These are phyloP conservation scores for Maudiozyma bulderi DNA, from an alignment of 805 yeast genomes.

Conservation along the genomic window DNA sequence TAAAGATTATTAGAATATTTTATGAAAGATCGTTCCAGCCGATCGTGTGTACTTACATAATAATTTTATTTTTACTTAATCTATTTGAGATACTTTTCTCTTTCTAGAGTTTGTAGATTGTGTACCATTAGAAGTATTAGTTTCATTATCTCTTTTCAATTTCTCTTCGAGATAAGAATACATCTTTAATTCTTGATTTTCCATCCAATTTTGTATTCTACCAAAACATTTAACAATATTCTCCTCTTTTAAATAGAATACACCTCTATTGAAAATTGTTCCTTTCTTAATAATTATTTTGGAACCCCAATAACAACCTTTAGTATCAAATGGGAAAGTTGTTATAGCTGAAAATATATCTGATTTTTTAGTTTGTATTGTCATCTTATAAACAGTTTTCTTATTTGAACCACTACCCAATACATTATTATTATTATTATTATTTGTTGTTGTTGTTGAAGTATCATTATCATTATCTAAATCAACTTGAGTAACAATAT, in stretches of 20 bases:
- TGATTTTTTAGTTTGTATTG: slow-evolving; percentile 45
- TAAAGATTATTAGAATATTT: background rate
- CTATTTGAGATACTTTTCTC: slow-evolving; percentile 8
- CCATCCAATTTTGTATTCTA: slow-evolving; percentile 32
- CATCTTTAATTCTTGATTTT: slow-evolving; percentile 26
- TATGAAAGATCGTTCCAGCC: background rate
- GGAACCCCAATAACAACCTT: slow-evolving; percentile 46
- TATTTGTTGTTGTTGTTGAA: background rate
- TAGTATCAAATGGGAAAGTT: slow-evolving; percentile 40
- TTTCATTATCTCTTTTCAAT: slow-evolving; percentile 10
- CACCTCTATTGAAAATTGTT: slow-evolving; percentile 40
- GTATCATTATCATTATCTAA: slow-evolving; percentile 29
- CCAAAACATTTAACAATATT: slow-evolving; percentile 32
- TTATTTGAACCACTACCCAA: background rate
- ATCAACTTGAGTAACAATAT: slow-evolving; percentile 41
- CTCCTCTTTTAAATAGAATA: slow-evolving; percentile 25
- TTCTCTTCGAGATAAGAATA: slow-evolving; percentile 24
- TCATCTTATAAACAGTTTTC: slow-evolving; percentile 39
- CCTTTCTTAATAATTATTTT: slow-evolving; percentile 43
- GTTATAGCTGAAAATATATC: slow-evolving; percentile 51
- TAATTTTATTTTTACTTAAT: background rate
- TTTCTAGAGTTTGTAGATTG: slow-evolving; percentile 6
- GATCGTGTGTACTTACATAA: no score
- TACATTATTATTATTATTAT: background rate
- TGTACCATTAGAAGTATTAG: background rate